These are phyloP conservation scores for Umbelopsis sp. DNA, from an alignment of 192 early-diverging fungal genomes.

Conservation along the genomic window DNA sequence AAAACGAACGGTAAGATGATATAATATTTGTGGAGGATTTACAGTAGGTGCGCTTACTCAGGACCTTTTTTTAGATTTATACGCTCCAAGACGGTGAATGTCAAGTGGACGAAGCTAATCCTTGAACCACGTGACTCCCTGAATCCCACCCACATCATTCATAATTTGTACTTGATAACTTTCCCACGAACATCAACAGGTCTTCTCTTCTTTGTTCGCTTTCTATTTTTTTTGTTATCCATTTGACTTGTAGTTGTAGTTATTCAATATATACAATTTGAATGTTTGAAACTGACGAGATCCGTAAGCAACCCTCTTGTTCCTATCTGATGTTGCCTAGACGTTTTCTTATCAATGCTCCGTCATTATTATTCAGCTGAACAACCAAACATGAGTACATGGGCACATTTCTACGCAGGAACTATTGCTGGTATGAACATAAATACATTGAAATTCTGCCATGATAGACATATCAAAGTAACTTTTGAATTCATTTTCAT, in stretches of 20 bases:
- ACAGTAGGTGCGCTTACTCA: too few species aligned
- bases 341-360: not conserved
- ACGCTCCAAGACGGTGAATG: not conserved
- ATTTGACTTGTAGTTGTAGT: not conserved
- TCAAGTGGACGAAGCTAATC: not conserved
- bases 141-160: not conserved
- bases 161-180: not conserved
- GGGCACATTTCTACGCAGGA: constrained; percentile 28
- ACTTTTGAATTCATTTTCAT: constrained; percentile 6
- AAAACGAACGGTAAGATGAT: constrained; percentile 54
- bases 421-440: constrained; percentile 28
- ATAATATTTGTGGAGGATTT: too few species aligned
- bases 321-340: too few species aligned
- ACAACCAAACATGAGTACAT: constrained; percentile 22
- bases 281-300: constrained; percentile 41
- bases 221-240: not conserved
- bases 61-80: not conserved
- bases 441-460: too few species aligned
- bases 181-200: constrained; percentile 5
- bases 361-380: constrained; percentile 24
- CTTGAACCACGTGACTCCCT: not conserved
- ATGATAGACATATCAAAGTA: not conserved
- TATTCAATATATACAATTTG: not conserved
- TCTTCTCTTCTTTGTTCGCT: not conserved
- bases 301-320: constrained; percentile 25